Evolutionary conservation across 192 early-diverging fungal species (phyloP), one percentile per base, ranked within the genome.

Genomic region (Piromyces sp.): DNA sequence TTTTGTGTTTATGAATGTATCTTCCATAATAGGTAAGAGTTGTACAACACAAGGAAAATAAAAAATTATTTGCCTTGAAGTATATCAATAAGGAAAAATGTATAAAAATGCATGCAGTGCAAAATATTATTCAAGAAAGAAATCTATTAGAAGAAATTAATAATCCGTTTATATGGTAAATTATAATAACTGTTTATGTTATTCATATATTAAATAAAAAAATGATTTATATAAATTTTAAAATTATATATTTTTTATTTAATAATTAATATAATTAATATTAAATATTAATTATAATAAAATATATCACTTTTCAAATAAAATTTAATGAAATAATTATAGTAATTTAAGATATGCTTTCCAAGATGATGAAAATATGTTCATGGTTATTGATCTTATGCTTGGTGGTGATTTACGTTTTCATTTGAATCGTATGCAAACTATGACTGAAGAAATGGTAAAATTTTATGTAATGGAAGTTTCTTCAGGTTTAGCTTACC

Each of bases 41-140:
- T 1, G 96, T 97, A 5, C 95, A 98, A 87, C 95, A 96, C 84
- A 94, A 92, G 82, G 86, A 87, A 16, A 90, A 93, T 1, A 90
- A 92, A 81, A 86, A 90, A 80, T 88, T 94, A 68, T 98, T 93
- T 80, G 97, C 97, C 26, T 90, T 98, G 79, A 98, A 98, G 86
- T 97, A 97, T 86, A 98, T 98, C 90, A 95, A 94, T 89, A 98
- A 98, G 88, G 90, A 87, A 29, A 91, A 94, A 82, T 97, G 95
- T 85, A 96, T 98, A 30, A 85, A 89, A 81, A 95, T 93, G 92
- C 88, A 90, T 78, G 93, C 96, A 0, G 90, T 96, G 9, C 90
- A 95, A 38, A 96, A 98, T 84, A 94, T 97, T 38, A 91, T 98
- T 79, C 92, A 94, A 58, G 97, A 98, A 87, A 89, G 97, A 68